Evolutionary conservation across 2,329 filamentous ascomycete species (phyloP).

Genomic region (Sporothrix pseudoabietina): DNA sequence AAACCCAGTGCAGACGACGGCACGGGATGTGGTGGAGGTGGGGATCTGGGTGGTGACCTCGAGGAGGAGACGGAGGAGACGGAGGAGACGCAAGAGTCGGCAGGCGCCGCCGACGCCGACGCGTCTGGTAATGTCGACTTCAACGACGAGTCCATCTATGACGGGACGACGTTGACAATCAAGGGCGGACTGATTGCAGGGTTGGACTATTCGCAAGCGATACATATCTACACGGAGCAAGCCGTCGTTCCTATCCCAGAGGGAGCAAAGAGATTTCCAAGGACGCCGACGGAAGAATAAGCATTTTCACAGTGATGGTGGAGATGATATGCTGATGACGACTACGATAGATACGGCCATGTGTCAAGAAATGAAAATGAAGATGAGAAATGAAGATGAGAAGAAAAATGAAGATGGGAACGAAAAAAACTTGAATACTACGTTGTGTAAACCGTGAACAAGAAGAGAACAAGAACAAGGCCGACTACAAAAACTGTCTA

Average conservation of each 20-base stretch:
- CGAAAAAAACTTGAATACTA: too few species aligned
- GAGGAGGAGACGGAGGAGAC: neutral
- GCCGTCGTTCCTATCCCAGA: constrained; percentile 51
- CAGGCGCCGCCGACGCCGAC: neutral
- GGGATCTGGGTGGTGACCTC: neutral
- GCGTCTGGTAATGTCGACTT: neutral
- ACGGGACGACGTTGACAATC: constrained; percentile 45
- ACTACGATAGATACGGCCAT: too few species aligned
- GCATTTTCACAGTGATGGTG: too few species aligned
- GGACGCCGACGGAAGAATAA: constrained; percentile 23
- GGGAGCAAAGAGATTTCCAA: constrained; percentile 36
- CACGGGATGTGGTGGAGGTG: constrained; percentile 23
- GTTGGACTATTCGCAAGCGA: constrained; percentile 45
- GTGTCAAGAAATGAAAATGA: too few species aligned
- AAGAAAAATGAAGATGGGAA: too few species aligned
- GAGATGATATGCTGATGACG: too few species aligned
- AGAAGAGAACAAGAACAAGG: too few species aligned
- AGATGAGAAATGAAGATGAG: neutral
- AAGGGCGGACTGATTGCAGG: constrained; percentile 51
- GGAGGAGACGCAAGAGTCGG: neutral
- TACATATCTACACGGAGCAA: constrained; percentile 51
- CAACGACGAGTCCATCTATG: constrained; percentile 43
- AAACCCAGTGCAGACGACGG: neutral
- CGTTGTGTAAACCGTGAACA: too few species aligned
- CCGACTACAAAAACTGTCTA: too few species aligned